These are phyloP conservation scores for Leccinum solheimii DNA, from an alignment of 1,284 basidiomycete genomes.

Conservation along the genomic window DNA sequence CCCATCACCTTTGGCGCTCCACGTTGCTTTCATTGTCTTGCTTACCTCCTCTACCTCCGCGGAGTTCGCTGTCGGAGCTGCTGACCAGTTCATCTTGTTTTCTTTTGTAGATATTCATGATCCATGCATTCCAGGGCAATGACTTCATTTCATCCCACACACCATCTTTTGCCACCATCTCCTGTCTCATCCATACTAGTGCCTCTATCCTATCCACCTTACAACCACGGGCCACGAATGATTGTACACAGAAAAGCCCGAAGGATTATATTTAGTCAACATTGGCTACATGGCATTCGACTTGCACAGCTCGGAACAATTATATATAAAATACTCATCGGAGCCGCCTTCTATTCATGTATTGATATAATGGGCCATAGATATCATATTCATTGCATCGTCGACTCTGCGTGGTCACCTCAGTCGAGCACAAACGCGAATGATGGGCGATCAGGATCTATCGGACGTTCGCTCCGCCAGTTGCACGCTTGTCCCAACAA, in stretches of 20 bases:
- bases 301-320: constrained; percentile 7
- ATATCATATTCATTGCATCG: not conserved
- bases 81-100: not conserved
- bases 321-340: constrained; percentile 4
- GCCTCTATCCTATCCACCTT: constrained; percentile 1
- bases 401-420: not conserved
- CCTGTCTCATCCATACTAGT: constrained; percentile 8
- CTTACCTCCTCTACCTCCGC: not conserved
- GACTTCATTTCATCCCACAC: constrained; percentile 1
- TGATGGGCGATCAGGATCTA: not conserved
- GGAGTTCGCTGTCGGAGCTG: not conserved
- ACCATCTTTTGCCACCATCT: constrained; percentile 12
- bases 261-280: constrained; percentile 12
- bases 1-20: not conserved
- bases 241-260: not conserved
- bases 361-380: constrained; percentile 4
- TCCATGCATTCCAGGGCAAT: constrained; percentile 6
- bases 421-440: not conserved
- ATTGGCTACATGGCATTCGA: constrained; percentile 6
- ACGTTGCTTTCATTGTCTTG: not conserved
- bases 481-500: not conserved
- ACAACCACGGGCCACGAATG: not conserved
- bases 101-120: constrained; percentile 18
- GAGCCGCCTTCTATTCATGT: constrained; percentile 1
- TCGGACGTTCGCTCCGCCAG: not conserved